Evolutionary conservation across 768 basidiomycete species (phyloP).

Genomic region (Gloeostereum incarnatum): DNA sequence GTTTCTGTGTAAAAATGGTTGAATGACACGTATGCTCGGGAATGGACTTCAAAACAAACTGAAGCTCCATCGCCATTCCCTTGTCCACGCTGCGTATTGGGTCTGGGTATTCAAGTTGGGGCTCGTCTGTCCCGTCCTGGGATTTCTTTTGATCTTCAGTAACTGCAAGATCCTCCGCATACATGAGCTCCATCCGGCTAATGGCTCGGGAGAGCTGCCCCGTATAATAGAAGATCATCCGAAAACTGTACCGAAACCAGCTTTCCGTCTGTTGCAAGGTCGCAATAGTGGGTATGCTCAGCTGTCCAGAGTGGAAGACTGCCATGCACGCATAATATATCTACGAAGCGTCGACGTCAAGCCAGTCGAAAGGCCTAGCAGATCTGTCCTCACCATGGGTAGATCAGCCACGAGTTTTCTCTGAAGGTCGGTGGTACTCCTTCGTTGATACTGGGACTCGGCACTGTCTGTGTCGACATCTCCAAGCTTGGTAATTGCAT

Average conservation of each 20-base stretch:
- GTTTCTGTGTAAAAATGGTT: slow-evolving; percentile 23
- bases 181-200: too few relatives aligned
- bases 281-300: slow-evolving; percentile 1
- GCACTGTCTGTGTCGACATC: neutral
- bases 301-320: neutral
- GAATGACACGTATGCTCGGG: neutral
- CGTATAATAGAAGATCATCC: neutral
- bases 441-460: neutral
- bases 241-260: neutral
- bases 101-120: neutral
- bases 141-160: neutral
- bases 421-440: neutral
- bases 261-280: slow-evolving; percentile 1
- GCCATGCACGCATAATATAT: slow-evolving; percentile 1
- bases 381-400: slow-evolving; percentile 4
- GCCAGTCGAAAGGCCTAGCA: neutral
- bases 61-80: slow-evolving; percentile 4
- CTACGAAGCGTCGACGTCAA: neutral
- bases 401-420: neutral
- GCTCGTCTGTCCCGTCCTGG: slow-evolving; percentile 1
- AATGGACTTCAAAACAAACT: neutral
- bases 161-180: neutral
- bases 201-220: neutral
- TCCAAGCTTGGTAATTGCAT: neutral
- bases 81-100: neutral